Percentiles rank a stretch among this genome's conserved stretches.
phyloP scores from a whole-genome alignment of 2,329 filamentous ascomycete species.

The Annulohypoxylon truncatum region DNA sequence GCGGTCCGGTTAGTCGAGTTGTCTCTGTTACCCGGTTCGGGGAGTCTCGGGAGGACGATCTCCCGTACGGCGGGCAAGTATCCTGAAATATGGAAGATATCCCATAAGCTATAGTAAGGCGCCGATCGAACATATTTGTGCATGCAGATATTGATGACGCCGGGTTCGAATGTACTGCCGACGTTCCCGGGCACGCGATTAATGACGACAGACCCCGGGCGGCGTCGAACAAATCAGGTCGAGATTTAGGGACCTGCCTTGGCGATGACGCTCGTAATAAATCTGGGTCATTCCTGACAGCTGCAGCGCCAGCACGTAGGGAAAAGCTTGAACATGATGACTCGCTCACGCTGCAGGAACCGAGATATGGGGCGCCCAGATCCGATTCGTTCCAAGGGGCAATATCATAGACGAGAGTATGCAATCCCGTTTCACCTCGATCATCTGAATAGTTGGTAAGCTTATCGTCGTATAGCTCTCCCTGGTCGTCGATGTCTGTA shows the following conservation, averaged over 20 bases:
- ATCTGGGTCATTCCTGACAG: slow-evolving; percentile 8
- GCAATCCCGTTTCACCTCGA: slow-evolving; percentile 26
- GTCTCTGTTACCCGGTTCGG: not conserved
- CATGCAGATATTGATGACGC: slow-evolving; percentile 7
- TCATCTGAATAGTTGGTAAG: slow-evolving; percentile 30
- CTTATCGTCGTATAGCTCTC: slow-evolving; percentile 30
- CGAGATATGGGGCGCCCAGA: slow-evolving; percentile 31
- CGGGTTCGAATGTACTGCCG: slow-evolving; percentile 1
- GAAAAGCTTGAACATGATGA: slow-evolving; percentile 3
- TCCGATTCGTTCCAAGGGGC: slow-evolving; percentile 20
- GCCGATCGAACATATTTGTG: not conserved
- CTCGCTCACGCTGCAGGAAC: slow-evolving; percentile 25
- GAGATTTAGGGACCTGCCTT: not conserved
- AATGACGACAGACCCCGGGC: not conserved
- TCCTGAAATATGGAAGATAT: not conserved
- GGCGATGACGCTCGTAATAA: not conserved
- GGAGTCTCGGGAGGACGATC: not conserved
- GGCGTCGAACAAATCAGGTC: not conserved
- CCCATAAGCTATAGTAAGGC: not conserved
- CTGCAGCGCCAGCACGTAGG: not conserved
- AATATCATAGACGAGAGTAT: slow-evolving; percentile 13
- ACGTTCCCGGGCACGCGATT: not conserved
- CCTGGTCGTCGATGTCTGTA: not conserved
- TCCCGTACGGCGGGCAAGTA: not conserved
- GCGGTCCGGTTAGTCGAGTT: slow-evolving; percentile 9